Conservation (phyloP, 1,284 basidiomycete genomes). For the Leccinum laetum region DNA sequence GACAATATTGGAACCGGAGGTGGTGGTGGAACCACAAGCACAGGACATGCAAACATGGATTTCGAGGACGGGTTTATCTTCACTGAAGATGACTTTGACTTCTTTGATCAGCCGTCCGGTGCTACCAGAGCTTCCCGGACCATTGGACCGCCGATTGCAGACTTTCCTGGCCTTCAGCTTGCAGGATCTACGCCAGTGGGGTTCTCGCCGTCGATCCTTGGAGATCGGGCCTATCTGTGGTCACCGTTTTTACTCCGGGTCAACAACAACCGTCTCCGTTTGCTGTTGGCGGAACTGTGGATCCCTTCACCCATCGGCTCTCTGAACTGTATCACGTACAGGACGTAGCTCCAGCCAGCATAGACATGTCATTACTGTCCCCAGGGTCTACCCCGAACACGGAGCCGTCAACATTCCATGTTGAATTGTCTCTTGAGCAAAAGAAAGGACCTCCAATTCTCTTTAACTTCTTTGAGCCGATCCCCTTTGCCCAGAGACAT, state of each 20-base stretch:
- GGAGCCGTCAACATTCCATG: slow-evolving; percentile 52
- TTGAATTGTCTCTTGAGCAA: slow-evolving; percentile 37
- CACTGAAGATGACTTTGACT: slow-evolving; percentile 80
- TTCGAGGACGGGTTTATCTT: slow-evolving; percentile 72
- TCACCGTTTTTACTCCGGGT: slow-evolving; percentile 23
- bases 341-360: slow-evolving; percentile 24
- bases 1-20: slow-evolving; percentile 33
- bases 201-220: slow-evolving; percentile 33
- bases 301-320: slow-evolving; percentile 33
- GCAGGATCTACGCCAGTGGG: slow-evolving; percentile 29
- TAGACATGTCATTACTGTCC: slow-evolving; percentile 39
- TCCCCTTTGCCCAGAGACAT: slow-evolving; percentile 67
- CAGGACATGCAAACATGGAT: slow-evolving; percentile 40
- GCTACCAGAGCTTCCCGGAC: slow-evolving; percentile 15
- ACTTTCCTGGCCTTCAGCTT: slow-evolving; percentile 25
- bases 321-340: slow-evolving; percentile 23
- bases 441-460: slow-evolving; percentile 8
- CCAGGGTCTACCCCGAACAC: slow-evolving; percentile 43
- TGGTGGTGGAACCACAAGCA: slow-evolving; percentile 30
- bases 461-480: slow-evolving; percentile 56
- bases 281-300: slow-evolving; percentile 22
- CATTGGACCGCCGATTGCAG: slow-evolving; percentile 14
- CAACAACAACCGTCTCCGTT: slow-evolving; percentile 33
- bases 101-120: slow-evolving; percentile 59
- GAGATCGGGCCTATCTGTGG: slow-evolving; percentile 31